Evolutionary conservation across 2,329 filamentous ascomycete species (phyloP).

Genomic region (Pseudogymnoascus sp.): DNA sequence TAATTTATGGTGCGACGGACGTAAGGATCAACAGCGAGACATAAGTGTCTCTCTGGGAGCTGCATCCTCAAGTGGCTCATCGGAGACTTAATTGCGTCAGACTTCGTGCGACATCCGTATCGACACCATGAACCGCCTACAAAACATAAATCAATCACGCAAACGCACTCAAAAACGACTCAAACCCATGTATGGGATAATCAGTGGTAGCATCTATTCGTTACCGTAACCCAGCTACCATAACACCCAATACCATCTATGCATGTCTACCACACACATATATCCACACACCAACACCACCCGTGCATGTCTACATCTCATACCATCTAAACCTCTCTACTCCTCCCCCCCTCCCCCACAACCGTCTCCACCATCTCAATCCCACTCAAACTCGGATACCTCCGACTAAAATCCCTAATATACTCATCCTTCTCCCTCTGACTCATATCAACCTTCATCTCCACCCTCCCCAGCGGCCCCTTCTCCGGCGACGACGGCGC

Average conservation of each 20-base stretch:
- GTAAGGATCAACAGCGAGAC: too few relatives aligned
- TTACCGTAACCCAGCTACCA: not conserved
- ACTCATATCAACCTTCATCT: slow-evolving; percentile 46
- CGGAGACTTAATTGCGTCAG: too few relatives aligned
- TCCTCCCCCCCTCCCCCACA: slow-evolving; percentile 17
- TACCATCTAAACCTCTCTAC: not conserved
- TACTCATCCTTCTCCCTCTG: slow-evolving; percentile 58
- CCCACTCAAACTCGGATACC: slow-evolving; percentile 77
- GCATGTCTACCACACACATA: not conserved
- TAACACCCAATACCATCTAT: not conserved
- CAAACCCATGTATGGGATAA: not conserved
- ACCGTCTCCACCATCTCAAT: slow-evolving; percentile 55
- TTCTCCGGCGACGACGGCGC: slow-evolving; percentile 12
- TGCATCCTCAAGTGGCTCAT: too few relatives aligned
- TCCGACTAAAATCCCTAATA: slow-evolving; percentile 65
- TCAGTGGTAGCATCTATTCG: not conserved
- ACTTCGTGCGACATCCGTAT: too few relatives aligned
- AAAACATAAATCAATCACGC: too few relatives aligned
- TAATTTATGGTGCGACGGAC: too few relatives aligned
- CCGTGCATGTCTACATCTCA: not conserved
- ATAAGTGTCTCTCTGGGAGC: too few relatives aligned
- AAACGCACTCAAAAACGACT: not conserved
- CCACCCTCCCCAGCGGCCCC: not conserved
- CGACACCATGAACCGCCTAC: too few relatives aligned
- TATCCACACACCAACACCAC: not conserved